phyloP scores from a whole-genome alignment of 257 asterid species.

The Solanum bulbocastanum region DNA sequence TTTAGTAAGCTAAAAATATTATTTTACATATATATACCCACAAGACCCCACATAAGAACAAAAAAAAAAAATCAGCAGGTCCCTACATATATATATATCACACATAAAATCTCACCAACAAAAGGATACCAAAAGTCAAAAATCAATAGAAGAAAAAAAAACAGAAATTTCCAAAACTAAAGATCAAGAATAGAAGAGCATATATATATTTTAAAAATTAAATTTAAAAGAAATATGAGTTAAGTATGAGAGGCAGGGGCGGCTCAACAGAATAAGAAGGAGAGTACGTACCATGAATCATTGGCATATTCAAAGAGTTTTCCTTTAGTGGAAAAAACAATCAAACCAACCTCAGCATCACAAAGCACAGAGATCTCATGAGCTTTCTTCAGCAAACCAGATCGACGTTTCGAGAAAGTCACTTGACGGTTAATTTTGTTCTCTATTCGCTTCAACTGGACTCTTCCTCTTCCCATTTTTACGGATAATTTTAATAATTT shows the following conservation, averaged over 20 bases:
- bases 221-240: neutral
- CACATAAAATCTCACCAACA: neutral
- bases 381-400: conserved; percentile 73
- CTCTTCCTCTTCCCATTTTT: conserved; percentile 78
- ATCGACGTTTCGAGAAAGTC: conserved; percentile 67
- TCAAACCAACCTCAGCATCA: conserved; percentile 76
- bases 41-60: neutral
- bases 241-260: neutral
- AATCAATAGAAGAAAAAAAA: neutral
- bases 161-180: neutral
- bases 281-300: conserved; percentile 46
- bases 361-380: conserved; percentile 78
- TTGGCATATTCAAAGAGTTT: conserved; percentile 67
- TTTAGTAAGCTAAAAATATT: neutral
- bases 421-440: conserved; percentile 80
- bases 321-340: conserved; percentile 72
- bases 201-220: too few species aligned
- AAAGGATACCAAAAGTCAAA: neutral
- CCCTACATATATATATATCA: neutral
- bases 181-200: neutral
- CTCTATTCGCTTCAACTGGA: conserved; percentile 78
- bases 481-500: neutral
- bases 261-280: neutral
- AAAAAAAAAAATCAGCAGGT: neutral
- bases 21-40: neutral